A percentile compares a stretch with the other conserved stretches of the same genome.
phyloP scores from a whole-genome alignment of 768 basidiomycete genomes.

The Lenzites betulinus region DNA sequence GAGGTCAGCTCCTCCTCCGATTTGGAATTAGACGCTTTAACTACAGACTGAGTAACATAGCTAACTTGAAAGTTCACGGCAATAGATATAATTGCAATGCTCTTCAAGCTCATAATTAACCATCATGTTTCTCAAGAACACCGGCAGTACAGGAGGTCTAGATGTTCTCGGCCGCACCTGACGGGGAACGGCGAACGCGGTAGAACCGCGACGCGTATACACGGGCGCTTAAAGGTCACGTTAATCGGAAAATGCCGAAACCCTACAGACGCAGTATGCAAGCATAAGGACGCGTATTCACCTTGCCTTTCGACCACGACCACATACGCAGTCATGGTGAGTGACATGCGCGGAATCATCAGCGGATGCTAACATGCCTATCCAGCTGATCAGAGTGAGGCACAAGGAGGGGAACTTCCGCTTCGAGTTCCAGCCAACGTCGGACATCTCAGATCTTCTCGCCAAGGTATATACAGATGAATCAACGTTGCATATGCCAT shows the following conservation, averaged over 20 bases:
- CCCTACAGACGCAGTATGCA: too few species aligned
- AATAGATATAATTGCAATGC: too few species aligned
- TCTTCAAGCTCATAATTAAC: too few species aligned
- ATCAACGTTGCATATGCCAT: background rate
- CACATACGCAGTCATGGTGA: slow-evolving; percentile 11
- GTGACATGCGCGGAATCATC: background rate
- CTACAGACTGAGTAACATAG: too few species aligned
- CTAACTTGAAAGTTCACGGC: too few species aligned
- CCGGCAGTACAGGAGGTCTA: too few species aligned
- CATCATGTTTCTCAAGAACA: too few species aligned
- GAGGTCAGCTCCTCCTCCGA: too few species aligned
- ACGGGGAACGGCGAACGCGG: too few species aligned
- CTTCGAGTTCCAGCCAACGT: slow-evolving; percentile 70
- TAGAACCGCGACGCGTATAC: slow-evolving; percentile 17
- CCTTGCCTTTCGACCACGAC: slow-evolving; percentile 1
- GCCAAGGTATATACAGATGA: slow-evolving; percentile 54
- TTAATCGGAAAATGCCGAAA: slow-evolving; percentile 5
- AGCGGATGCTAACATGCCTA: background rate
- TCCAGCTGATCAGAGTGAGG: slow-evolving; percentile 82
- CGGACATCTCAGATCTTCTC: slow-evolving; percentile 70
- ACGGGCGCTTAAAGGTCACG: slow-evolving; percentile 11
- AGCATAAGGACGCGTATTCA: too few species aligned
- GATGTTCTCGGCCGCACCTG: too few species aligned
- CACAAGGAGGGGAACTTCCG: slow-evolving; percentile 96
- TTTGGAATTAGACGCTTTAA: too few species aligned